phyloP scores from a whole-genome alignment of 495 filamentous ascomycete genomes.

The Xylaria acuta region DNA sequence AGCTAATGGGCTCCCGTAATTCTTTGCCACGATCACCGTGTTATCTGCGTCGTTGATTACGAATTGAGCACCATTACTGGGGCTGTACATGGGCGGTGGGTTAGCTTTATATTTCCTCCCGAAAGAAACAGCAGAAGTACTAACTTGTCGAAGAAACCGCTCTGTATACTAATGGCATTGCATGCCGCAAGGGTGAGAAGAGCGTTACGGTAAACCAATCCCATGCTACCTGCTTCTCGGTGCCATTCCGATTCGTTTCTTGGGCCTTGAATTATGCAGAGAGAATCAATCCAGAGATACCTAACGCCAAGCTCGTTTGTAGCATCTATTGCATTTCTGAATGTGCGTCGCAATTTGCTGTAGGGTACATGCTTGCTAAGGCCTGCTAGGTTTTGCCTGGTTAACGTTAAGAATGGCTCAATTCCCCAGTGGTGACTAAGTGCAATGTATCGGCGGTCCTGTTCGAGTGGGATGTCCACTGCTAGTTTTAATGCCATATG shows the following conservation, averaged over 20 bases:
- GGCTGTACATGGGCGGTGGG: too few relatives aligned
- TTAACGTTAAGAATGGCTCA: background rate
- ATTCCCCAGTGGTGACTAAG: background rate
- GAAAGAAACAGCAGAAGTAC: too few relatives aligned
- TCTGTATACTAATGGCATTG: too few relatives aligned
- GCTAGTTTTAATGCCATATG: background rate
- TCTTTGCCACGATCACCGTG: too few relatives aligned
- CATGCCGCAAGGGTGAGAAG: background rate
- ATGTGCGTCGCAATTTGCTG: background rate
- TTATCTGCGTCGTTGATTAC: too few relatives aligned
- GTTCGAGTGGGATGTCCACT: background rate
- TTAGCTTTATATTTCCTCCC: too few relatives aligned
- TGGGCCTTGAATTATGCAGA: background rate
- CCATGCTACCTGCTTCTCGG: background rate
- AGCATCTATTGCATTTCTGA: background rate
- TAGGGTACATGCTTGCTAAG: background rate
- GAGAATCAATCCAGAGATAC: background rate
- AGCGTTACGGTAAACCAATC: background rate
- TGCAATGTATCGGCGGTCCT: background rate
- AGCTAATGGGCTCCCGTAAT: too few relatives aligned
- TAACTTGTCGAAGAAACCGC: too few relatives aligned
- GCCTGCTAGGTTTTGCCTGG: background rate
- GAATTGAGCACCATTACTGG: too few relatives aligned
- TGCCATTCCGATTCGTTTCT: background rate
- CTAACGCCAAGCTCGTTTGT: background rate